These are phyloP conservation scores for Aureobasidium zeae DNA, from an alignment of 2,329 filamentous ascomycete genomes.

Conservation along the genomic window DNA sequence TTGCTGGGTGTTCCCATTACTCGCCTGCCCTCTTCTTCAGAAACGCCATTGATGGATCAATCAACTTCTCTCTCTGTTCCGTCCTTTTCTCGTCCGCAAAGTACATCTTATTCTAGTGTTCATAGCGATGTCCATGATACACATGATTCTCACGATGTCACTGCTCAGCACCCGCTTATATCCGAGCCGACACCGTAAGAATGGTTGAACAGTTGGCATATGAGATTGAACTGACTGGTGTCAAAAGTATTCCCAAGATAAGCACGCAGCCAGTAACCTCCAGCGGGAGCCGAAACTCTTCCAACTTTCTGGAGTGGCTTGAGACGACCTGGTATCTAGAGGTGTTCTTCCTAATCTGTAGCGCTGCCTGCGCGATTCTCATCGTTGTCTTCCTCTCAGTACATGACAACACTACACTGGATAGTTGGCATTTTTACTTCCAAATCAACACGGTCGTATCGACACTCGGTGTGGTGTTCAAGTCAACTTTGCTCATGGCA, in stretches of 20 bases:
- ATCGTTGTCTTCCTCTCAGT: background rate
- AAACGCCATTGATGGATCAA: background rate
- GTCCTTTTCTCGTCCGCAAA: background rate
- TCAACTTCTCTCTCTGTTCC: background rate
- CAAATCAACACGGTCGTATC: background rate
- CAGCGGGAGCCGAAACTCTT: too few species aligned
- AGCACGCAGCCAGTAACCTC: background rate
- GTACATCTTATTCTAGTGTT: background rate
- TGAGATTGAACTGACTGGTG: background rate
- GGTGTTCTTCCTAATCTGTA: background rate
- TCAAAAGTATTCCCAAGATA: background rate
- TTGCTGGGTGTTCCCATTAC: background rate
- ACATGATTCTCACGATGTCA: background rate
- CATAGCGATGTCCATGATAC: background rate
- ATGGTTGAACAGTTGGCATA: too few species aligned
- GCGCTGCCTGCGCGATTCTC: background rate
- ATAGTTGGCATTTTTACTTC: background rate
- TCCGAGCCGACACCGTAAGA: too few species aligned
- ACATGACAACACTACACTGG: background rate
- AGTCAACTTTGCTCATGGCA: constrained; percentile 4
- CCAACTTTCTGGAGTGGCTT: background rate
- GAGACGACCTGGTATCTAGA: constrained; percentile 1
- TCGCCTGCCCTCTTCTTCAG: background rate
- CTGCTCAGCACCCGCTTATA: background rate
- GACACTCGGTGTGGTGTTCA: background rate